phyloP scores from a whole-genome alignment of 2,329 filamentous ascomycete genomes.

The Calonectria henricotiae region DNA sequence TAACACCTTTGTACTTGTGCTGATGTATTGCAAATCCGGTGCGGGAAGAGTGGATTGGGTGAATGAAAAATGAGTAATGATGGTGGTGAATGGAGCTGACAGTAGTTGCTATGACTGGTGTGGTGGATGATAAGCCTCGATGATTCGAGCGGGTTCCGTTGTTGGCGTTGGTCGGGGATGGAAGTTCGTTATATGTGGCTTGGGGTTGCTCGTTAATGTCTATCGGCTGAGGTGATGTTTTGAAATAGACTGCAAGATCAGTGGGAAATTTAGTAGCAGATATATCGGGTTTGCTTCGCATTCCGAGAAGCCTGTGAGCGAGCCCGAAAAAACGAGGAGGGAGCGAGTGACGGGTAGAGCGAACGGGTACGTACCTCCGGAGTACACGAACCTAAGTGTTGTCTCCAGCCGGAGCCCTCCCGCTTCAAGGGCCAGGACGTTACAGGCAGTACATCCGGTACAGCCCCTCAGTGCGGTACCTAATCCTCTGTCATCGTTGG shows the following conservation, averaged over 20 bases:
- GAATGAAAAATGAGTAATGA: constrained; percentile 33
- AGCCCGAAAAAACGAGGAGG: constrained; percentile 34
- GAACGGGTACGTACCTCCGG: constrained; percentile 28
- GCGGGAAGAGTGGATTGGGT: constrained; percentile 17
- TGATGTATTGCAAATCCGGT: neutral
- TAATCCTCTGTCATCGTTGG: constrained; percentile 23
- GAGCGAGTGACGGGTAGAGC: constrained; percentile 27
- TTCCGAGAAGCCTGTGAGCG: constrained; percentile 24
- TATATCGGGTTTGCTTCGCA: constrained; percentile 29
- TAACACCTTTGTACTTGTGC: constrained; percentile 23
- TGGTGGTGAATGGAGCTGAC: constrained; percentile 27
- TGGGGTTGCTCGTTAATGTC: constrained; percentile 16
- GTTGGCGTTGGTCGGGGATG: constrained; percentile 30
- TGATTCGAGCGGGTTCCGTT: constrained; percentile 37
- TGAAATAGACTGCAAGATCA: constrained; percentile 32
- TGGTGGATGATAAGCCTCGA: constrained; percentile 22
- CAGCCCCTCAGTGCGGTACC: constrained; percentile 17
- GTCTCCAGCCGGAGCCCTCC: constrained; percentile 35
- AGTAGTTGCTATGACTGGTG: constrained; percentile 28
- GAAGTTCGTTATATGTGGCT: constrained; percentile 17
- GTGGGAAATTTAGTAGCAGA: constrained; percentile 30
- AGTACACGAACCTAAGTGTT: constrained; percentile 30
- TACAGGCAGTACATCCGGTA: constrained; percentile 21
- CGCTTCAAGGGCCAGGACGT: constrained; percentile 19
- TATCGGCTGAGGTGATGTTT: constrained; percentile 32